These are phyloP conservation scores for Globisporangium iwayamae DNA, from an alignment of 352 stramenopile species.

Conservation along the genomic window DNA sequence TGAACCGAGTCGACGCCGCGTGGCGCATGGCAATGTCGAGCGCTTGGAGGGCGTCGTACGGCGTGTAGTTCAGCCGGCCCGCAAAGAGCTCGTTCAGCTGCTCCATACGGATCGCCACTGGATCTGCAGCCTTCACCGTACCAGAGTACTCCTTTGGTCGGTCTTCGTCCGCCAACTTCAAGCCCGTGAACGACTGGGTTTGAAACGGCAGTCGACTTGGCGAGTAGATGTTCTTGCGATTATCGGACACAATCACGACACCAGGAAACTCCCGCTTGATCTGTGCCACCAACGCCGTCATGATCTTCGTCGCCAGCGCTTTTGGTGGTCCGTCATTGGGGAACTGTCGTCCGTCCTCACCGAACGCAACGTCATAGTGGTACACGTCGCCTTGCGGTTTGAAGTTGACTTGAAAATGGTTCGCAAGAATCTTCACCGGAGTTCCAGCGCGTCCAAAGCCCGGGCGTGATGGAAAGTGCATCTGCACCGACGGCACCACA, in stretches of 20 bases:
- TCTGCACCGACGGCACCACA: slow-evolving; percentile 32
- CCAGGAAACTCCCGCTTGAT: slow-evolving; percentile 39
- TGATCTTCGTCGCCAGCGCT: slow-evolving; percentile 52
- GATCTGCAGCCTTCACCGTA: slow-evolving; percentile 48
- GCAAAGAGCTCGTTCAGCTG: slow-evolving; percentile 54
- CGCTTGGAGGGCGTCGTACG: slow-evolving; percentile 67
- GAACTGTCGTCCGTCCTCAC: slow-evolving; percentile 29
- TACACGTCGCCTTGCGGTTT: slow-evolving; percentile 48
- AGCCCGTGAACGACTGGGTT: slow-evolving; percentile 28
- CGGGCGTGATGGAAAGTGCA: slow-evolving; percentile 45
- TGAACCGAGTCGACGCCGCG: slow-evolving; percentile 50
- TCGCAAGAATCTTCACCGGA: slow-evolving; percentile 43
- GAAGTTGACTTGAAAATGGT: slow-evolving; percentile 64
- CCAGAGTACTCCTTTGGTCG: slow-evolving; percentile 40
- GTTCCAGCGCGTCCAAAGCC: slow-evolving; percentile 53
- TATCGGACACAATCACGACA: slow-evolving; percentile 43
- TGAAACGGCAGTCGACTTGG: slow-evolving; percentile 40
- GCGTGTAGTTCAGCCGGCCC: slow-evolving; percentile 65
- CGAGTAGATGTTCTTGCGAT: slow-evolving; percentile 57
- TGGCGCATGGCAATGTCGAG: slow-evolving; percentile 67
- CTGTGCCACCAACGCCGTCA: slow-evolving; percentile 35
- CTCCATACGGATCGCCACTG: slow-evolving; percentile 58
- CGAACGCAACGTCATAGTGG: slow-evolving; percentile 74
- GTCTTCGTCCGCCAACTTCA: slow-evolving; percentile 45
- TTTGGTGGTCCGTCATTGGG: slow-evolving; percentile 54